Percentiles rank a stretch among this genome's conserved stretches.
phyloP scores from a whole-genome alignment of 495 filamentous ascomycete genomes.

The Aspergillus kassunensis region DNA sequence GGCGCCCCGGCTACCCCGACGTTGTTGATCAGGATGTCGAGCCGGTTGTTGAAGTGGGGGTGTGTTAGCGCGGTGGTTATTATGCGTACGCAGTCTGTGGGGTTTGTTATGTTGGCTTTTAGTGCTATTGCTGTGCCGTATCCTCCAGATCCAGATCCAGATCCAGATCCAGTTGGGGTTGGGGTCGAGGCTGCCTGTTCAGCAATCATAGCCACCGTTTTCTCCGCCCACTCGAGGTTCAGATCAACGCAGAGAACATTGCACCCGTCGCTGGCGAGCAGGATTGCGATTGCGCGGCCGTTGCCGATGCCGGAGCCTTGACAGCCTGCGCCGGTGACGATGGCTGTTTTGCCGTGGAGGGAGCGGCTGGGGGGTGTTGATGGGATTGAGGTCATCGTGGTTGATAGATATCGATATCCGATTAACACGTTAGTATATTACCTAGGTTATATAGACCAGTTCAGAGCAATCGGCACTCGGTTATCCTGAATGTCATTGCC shows the following conservation, averaged over 20 bases:
- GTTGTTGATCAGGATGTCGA: constrained; percentile 57
- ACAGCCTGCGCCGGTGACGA: constrained; percentile 57
- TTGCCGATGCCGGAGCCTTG: constrained; percentile 54
- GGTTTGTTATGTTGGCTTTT: constrained; percentile 46
- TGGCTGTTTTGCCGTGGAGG: constrained; percentile 46
- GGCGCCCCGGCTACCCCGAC: constrained; percentile 52
- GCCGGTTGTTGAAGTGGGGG: constrained; percentile 44
- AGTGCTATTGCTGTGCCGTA: constrained; percentile 34
- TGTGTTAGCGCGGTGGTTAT: constrained; percentile 33
- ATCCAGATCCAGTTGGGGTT: neutral
- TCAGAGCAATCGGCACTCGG: too few relatives aligned
- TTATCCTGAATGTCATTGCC: neutral
- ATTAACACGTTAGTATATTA: too few relatives aligned
- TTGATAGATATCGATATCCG: too few relatives aligned
- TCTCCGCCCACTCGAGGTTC: constrained; percentile 39
- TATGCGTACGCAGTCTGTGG: constrained; percentile 40
- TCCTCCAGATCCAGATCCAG: too few relatives aligned
- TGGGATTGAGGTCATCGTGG: too few relatives aligned
- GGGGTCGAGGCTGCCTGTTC: constrained; percentile 13
- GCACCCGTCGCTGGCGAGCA: constrained; percentile 52
- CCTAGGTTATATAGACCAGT: too few relatives aligned
- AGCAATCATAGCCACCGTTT: constrained; percentile 46
- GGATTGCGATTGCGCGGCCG: constrained; percentile 53
- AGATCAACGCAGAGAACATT: constrained; percentile 53
- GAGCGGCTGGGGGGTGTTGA: constrained; percentile 14